Conservation (phyloP, 768 basidiomycete genomes). For the Amanita brunnescens region DNA sequence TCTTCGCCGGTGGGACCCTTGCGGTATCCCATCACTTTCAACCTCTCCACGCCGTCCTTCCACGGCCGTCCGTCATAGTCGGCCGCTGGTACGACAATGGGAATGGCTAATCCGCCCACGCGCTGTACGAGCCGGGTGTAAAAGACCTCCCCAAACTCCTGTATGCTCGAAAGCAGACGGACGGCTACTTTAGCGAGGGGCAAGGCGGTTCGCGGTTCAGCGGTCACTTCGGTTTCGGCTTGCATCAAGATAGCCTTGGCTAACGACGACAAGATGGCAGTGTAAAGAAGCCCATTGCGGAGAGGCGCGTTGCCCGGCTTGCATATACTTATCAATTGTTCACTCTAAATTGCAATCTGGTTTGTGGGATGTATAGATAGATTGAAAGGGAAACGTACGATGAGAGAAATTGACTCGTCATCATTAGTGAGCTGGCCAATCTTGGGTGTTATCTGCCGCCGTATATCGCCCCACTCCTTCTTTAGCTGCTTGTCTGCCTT, state of each 20-base stretch:
- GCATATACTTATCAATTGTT: conserved; percentile 29
- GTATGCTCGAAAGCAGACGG: conserved; percentile 49
- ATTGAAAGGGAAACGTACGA: conserved; percentile 36
- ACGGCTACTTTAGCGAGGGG: conserved; percentile 76
- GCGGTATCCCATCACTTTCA: conserved; percentile 52
- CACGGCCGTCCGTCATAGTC: conserved; percentile 45
- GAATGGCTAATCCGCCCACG: conserved; percentile 83
- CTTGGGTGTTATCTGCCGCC: conserved; percentile 78
- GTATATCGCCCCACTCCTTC: conserved; percentile 53
- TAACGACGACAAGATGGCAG: conserved; percentile 78
- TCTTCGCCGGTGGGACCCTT: conserved; percentile 26
- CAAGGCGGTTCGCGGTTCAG: conserved; percentile 75
- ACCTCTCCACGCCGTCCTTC: conserved; percentile 27
- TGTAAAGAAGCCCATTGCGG: conserved; percentile 43
- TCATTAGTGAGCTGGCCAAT: conserved; percentile 85
- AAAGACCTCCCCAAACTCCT: conserved; percentile 66
- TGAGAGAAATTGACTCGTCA: conserved; percentile 43
- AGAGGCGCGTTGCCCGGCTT: conserved; percentile 20
- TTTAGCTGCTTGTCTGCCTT: conserved; percentile 50
- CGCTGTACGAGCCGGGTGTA: conserved; percentile 82
- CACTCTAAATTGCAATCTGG: conserved; percentile 20
- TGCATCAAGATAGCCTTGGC: conserved; percentile 84
- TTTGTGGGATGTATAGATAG: neutral
- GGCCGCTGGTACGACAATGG: conserved; percentile 43
- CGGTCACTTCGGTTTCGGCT: conserved; percentile 88